These are phyloP conservation scores for Fusarium nelsonii DNA, from an alignment of 2,329 filamentous ascomycete genomes.

Conservation along the genomic window DNA sequence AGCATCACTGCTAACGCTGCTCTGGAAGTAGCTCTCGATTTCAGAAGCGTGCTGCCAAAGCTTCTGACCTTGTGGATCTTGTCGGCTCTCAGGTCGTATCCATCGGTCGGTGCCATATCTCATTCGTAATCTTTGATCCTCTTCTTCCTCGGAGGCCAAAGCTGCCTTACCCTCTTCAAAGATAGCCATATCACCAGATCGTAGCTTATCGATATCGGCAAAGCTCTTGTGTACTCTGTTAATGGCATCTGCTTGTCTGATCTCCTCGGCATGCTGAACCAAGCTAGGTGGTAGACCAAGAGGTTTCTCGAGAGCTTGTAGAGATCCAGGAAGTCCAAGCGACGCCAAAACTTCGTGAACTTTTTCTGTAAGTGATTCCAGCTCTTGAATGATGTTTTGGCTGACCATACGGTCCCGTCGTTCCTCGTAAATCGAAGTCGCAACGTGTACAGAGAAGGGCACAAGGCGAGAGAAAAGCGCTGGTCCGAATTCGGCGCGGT, in stretches of 20 bases:
- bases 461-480: constrained; percentile 92
- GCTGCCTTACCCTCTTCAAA: constrained; percentile 88
- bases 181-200: constrained; percentile 78
- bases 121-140: constrained; percentile 80
- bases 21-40: constrained; percentile 87
- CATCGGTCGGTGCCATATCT: constrained; percentile 92
- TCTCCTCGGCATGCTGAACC: constrained; percentile 91
- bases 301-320: constrained; percentile 95
- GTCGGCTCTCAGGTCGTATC: constrained; percentile 75
- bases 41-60: constrained; percentile 81
- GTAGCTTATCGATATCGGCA: constrained; percentile 90
- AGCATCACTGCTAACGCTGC: constrained; percentile 66
- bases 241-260: constrained; percentile 89
- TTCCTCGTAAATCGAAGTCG: constrained; percentile 95
- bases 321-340: constrained; percentile 87
- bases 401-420: constrained; percentile 91
- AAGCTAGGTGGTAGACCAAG: constrained; percentile 88
- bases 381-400: constrained; percentile 84
- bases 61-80: constrained; percentile 74
- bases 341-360: constrained; percentile 84
- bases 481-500: constrained; percentile 82
- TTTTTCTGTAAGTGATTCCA: constrained; percentile 83
- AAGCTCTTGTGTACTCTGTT: constrained; percentile 82
- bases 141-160: constrained; percentile 81
- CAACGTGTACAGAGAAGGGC: constrained; percentile 94